phyloP scores from a whole-genome alignment of 1,284 basidiomycete species.

The Moesziomyces sp. region DNA sequence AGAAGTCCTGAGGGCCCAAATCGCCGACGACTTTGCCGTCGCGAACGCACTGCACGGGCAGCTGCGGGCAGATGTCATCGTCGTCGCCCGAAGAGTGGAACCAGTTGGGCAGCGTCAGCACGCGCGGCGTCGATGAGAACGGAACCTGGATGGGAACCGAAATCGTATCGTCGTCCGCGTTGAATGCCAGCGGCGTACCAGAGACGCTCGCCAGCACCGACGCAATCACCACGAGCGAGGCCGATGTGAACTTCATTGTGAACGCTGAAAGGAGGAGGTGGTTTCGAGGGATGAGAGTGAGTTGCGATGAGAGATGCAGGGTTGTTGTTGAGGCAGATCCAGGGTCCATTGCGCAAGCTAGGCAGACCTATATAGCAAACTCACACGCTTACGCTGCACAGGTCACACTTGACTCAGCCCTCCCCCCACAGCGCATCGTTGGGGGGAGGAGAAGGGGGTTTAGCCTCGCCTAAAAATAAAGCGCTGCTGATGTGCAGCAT shows the following conservation, averaged over 20 bases:
- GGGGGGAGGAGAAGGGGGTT: too few species aligned
- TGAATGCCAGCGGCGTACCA: conserved; percentile 32
- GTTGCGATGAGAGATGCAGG: background rate
- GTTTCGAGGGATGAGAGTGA: background rate
- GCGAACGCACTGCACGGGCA: conserved; percentile 39
- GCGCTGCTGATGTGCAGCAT: too few species aligned
- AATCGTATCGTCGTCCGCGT: conserved; percentile 34
- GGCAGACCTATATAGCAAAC: too few species aligned
- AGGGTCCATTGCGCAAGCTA: too few species aligned
- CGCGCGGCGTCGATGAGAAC: conserved; percentile 26
- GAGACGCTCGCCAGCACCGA: conserved; percentile 12
- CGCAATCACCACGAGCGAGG: conserved; percentile 23
- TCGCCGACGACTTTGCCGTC: conserved; percentile 49
- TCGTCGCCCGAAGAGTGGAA: conserved; percentile 26
- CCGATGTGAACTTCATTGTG: conserved; percentile 36
- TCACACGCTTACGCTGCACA: too few species aligned
- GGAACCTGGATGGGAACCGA: conserved; percentile 49
- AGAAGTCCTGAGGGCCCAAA: conserved; percentile 42
- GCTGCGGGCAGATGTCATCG: conserved; percentile 41
- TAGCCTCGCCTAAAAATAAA: too few species aligned
- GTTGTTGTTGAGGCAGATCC: background rate
- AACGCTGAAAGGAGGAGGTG: background rate
- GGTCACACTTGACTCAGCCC: too few species aligned
- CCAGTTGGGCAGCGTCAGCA: conserved; percentile 49
- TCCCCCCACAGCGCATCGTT: too few species aligned